Evolutionary conservation across 495 filamentous ascomycete genomes (phyloP).

Genomic region (Neurospora sp.): DNA sequence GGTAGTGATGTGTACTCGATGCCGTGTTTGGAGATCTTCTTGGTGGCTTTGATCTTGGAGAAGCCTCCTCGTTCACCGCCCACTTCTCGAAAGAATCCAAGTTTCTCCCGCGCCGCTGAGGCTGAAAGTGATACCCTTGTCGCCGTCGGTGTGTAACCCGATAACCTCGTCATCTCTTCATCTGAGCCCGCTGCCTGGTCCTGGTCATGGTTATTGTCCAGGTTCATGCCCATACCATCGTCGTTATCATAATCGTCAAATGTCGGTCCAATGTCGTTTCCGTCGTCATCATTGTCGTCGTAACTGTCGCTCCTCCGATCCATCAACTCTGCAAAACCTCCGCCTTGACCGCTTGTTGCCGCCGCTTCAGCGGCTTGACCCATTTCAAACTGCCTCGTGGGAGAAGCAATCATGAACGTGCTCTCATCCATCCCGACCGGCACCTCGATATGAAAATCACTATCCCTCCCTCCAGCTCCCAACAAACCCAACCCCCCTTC

Average conservation of each 20-base stretch:
- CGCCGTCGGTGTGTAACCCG: not conserved
- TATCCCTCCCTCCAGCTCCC: constrained; percentile 15
- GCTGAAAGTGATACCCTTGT: not conserved
- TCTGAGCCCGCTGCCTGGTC: constrained; percentile 7
- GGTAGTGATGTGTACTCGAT: constrained; percentile 69
- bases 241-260: constrained; percentile 13
- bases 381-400: not conserved
- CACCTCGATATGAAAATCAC: constrained; percentile 39
- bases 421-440: constrained; percentile 34
- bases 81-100: not conserved
- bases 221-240: constrained; percentile 10
- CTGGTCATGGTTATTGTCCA: constrained; percentile 9
- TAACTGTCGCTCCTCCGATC: constrained; percentile 16
- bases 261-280: constrained; percentile 12
- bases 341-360: not conserved
- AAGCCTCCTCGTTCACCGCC: not conserved
- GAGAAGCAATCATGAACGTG: constrained; percentile 5
- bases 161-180: constrained; percentile 1
- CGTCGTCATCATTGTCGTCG: constrained; percentile 15
- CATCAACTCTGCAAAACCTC: constrained; percentile 2
- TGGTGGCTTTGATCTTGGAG: constrained; percentile 39
- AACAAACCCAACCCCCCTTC: not conserved
- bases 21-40: constrained; percentile 59
- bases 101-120: not conserved
- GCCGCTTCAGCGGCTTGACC: not conserved